Evolutionary conservation across 306 rosid species (phyloP), one percentile per base, ranked within the genome.

Genomic region (Acacia melanoxylon): DNA sequence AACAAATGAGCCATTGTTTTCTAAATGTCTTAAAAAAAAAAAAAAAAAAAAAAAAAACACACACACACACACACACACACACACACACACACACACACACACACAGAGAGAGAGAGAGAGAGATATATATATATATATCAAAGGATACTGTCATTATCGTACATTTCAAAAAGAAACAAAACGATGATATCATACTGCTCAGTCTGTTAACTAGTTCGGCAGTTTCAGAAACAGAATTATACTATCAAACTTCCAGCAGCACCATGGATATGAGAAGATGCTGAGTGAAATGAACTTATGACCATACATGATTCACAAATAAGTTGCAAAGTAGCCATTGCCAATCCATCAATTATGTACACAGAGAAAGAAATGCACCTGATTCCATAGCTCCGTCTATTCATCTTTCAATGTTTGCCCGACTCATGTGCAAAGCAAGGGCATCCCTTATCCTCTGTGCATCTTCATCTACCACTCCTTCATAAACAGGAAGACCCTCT

Each of bases 381-480:
- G 16, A 41, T 76, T 54, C 22, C 67, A 66, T 69, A 33, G 48
- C 73, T 37, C 13, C 11, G 33, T 11, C 65, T 52, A 70, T 74
- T 91, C 88, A 92, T 89, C 87, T 88, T 90, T 88, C 88, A 20
- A 77, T 17, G 70, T 83, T 91, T 79, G 82, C 86, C 85, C 86
- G 85, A 85, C 87, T 87, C 90, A 94, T 88, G 78, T 94, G 90
- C 84, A 74, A 68, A 56, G 97, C 97, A 73, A 92, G 91, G 7
- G 88, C 89, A 29, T 89, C 94, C 89, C 98, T 92, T 41, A 84
- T 85, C 77, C 81, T 84, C 81, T 78, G 42, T 4, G 91, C 97
- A 86, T 81, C 87, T 85, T 88, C 93, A 72, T 90, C 86, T 44
- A 73, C 63, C 51, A 83, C 82, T 35, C 96, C 97, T 51, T 88